These are phyloP conservation scores for Barbarea vulgaris DNA, from an alignment of 345 rosid genomes.

Conservation along the genomic window DNA sequence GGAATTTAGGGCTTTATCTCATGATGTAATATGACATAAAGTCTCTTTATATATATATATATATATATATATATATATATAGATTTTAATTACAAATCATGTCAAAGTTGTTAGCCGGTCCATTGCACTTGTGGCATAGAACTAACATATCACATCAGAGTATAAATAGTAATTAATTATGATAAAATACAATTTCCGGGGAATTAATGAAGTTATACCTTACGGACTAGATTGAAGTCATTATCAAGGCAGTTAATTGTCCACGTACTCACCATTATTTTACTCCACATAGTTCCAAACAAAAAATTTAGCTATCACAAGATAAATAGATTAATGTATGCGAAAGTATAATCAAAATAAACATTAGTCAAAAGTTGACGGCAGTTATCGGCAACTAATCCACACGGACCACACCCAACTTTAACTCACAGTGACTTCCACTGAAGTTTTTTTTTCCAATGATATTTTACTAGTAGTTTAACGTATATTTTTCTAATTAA, in stretches of 20 bases:
- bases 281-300: constrained; percentile 25
- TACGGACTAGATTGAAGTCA: constrained; percentile 35
- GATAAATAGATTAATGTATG: constrained; percentile 14
- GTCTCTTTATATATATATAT: constrained; percentile 8
- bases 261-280: constrained; percentile 37
- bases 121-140: constrained; percentile 37
- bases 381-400: constrained; percentile 39
- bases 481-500: neutral
- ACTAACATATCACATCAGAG: constrained; percentile 37
- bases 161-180: constrained; percentile 5
- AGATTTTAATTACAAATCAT: constrained; percentile 22
- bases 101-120: constrained; percentile 41
- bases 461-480: neutral
- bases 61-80: neutral
- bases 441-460: neutral
- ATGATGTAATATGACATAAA: constrained; percentile 41
- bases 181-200: constrained; percentile 9
- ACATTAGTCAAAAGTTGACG: constrained; percentile 44
- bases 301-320: neutral
- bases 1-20: constrained; percentile 45
- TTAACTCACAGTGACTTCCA: constrained; percentile 30
- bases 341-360: constrained; percentile 18
- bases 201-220: constrained; percentile 29
- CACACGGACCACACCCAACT: constrained; percentile 24
- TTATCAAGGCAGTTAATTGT: constrained; percentile 41